A percentile compares a stretch with the other conserved stretches of the same genome.
These are phyloP conservation scores for Mallotus repandus DNA, from an alignment of 441 rosid species.

Conservation along the genomic window DNA sequence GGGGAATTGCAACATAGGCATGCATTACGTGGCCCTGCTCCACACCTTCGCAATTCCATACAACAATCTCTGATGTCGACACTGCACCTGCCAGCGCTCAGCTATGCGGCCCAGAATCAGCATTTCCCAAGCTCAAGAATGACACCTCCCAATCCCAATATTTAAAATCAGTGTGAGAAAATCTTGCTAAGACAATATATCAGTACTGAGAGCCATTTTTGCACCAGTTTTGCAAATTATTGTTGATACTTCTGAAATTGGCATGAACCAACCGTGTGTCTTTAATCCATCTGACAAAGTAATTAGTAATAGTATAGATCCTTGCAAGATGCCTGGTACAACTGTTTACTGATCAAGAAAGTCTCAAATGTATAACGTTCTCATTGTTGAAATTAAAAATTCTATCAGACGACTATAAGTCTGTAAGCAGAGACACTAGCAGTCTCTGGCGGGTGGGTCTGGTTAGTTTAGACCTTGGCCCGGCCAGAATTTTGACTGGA, in stretches of 20 bases:
- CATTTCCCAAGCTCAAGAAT: background rate
- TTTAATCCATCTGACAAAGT: too few relatives aligned
- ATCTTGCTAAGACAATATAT: background rate
- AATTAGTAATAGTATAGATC: too few relatives aligned
- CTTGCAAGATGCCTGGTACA: too few relatives aligned
- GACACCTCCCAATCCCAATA: background rate
- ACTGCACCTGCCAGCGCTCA: background rate
- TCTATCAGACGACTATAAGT: conserved; percentile 20
- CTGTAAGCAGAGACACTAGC: conserved; percentile 48
- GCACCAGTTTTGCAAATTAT: too few relatives aligned
- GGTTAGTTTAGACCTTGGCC: conserved; percentile 76
- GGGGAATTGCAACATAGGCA: background rate
- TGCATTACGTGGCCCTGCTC: conserved; percentile 12
- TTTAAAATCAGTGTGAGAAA: background rate
- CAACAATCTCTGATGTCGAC: background rate
- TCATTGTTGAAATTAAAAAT: too few relatives aligned
- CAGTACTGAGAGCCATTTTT: too few relatives aligned
- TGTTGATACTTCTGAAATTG: too few relatives aligned
- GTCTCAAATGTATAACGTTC: too few relatives aligned
- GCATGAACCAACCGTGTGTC: too few relatives aligned
- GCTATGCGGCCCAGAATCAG: background rate
- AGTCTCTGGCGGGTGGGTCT: conserved; percentile 49
- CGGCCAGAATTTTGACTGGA: conserved; percentile 56
- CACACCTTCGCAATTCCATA: conserved; percentile 10
- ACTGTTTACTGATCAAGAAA: too few relatives aligned